These are phyloP conservation scores for Phytophthora sansomeana DNA, from an alignment of 352 stramenopile genomes.

Conservation along the genomic window DNA sequence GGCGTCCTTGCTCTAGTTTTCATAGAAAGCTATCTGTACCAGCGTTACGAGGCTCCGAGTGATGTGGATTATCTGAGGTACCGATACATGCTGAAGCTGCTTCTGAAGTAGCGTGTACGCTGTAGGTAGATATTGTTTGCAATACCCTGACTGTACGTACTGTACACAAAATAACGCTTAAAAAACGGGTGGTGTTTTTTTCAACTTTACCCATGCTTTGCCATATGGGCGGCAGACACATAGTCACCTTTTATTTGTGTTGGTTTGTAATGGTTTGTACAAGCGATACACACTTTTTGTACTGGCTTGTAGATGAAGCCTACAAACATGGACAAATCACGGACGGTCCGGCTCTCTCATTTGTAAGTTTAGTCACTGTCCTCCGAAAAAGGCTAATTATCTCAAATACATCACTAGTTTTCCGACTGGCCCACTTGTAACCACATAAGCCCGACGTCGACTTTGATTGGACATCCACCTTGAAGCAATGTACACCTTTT, in stretches of 20 bases:
- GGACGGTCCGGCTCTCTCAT: background rate
- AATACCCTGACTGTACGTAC: background rate
- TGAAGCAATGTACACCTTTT: no score
- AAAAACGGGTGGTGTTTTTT: background rate
- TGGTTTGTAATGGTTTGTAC: conserved; percentile 1
- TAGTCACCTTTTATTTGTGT: background rate
- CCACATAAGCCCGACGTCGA: no score
- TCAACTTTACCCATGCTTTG: background rate
- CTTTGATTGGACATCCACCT: no score
- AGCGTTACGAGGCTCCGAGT: background rate
- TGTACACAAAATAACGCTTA: background rate
- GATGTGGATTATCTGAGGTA: conserved; percentile 2
- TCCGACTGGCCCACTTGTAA: no score
- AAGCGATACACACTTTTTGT: background rate
- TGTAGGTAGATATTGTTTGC: background rate
- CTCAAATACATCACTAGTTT: no score
- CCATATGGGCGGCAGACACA: no score
- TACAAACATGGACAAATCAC: background rate
- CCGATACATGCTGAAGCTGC: background rate
- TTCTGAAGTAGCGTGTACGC: background rate
- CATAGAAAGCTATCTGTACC: background rate
- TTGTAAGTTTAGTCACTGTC: background rate
- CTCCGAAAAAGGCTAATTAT: no score
- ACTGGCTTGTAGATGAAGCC: background rate
- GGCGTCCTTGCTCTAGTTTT: background rate